phyloP scores from a whole-genome alignment of 2,329 filamentous ascomycete genomes.

The Rhynchosporium agropyri region DNA sequence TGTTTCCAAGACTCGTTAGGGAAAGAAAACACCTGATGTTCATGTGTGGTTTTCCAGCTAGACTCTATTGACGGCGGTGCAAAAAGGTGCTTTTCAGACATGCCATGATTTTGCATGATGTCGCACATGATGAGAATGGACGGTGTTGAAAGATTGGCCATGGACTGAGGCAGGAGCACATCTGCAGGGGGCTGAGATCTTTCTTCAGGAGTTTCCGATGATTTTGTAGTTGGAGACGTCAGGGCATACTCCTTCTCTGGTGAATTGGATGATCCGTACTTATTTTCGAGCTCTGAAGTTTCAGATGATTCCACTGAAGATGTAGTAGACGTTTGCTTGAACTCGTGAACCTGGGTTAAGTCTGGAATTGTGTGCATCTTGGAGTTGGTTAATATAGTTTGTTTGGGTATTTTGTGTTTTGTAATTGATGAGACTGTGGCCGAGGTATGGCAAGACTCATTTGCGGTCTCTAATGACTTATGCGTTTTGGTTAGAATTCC shows the following conservation, averaged over 20 bases:
- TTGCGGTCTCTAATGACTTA: slow-evolving; percentile 25
- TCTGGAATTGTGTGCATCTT: slow-evolving; percentile 28
- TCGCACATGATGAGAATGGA: slow-evolving; percentile 64
- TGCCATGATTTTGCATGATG: slow-evolving; percentile 59
- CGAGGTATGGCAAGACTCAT: slow-evolving; percentile 25
- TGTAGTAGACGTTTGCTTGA: slow-evolving; percentile 9
- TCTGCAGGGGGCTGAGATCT: slow-evolving; percentile 39
- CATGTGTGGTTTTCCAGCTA: slow-evolving; percentile 24
- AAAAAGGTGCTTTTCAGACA: slow-evolving; percentile 53
- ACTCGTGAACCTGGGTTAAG: slow-evolving; percentile 11
- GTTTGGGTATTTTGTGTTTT: slow-evolving; percentile 33
- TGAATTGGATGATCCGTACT: slow-evolving; percentile 14
- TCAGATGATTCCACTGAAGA: slow-evolving; percentile 6
- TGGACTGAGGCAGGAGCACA: slow-evolving; percentile 56
- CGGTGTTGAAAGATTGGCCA: slow-evolving; percentile 56
- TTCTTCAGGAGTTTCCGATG: slow-evolving; percentile 10
- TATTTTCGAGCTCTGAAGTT: not conserved
- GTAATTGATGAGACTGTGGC: slow-evolving; percentile 23
- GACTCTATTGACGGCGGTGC: slow-evolving; percentile 41
- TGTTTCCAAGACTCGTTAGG: not conserved
- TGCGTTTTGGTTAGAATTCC: slow-evolving; percentile 34
- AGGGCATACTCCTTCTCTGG: slow-evolving; percentile 1
- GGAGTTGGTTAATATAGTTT: slow-evolving; percentile 34
- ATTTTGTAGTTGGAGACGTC: not conserved
- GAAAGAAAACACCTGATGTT: slow-evolving; percentile 4